phyloP scores from a whole-genome alignment of 768 basidiomycete genomes.

The Boletus reticuloceps region DNA sequence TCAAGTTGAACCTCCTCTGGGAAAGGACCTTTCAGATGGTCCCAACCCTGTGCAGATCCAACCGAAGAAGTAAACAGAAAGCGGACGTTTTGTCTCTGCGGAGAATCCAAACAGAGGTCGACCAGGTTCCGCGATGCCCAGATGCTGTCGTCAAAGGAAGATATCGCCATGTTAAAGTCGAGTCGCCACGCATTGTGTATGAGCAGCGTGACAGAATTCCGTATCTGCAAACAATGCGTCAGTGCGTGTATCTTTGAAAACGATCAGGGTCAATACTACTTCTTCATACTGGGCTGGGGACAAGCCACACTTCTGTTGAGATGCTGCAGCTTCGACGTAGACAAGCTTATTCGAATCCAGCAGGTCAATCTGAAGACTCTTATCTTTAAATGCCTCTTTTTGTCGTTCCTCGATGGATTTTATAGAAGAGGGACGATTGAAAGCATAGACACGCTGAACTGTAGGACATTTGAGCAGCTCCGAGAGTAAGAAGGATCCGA shows the following conservation, averaged over 20 bases:
- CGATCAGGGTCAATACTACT: constrained; percentile 12
- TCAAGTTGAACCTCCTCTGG: constrained; percentile 37
- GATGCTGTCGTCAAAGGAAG: constrained; percentile 38
- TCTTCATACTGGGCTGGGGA: constrained; percentile 23
- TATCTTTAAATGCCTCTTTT: constrained; percentile 33
- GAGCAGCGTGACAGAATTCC: constrained; percentile 28
- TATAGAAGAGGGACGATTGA: no score
- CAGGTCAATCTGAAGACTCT: constrained; percentile 30
- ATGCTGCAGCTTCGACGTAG: constrained; percentile 38
- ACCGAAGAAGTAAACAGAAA: constrained; percentile 30
- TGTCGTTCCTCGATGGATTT: no score
- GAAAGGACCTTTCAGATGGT: constrained; percentile 25
- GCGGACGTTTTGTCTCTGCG: background rate
- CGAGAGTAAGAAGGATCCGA: no score
- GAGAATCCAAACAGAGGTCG: constrained; percentile 18
- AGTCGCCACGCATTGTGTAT: constrained; percentile 41
- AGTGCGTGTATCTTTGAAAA: background rate
- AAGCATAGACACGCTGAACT: no score
- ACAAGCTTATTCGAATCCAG: constrained; percentile 34
- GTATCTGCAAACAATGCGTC: constrained; percentile 8
- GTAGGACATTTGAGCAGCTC: no score
- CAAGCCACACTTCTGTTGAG: constrained; percentile 31
- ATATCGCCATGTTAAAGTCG: constrained; percentile 39
- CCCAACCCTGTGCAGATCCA: constrained; percentile 21
- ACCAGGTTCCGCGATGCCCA: constrained; percentile 34